Percentiles rank a stretch among this genome's conserved stretches.
These are phyloP conservation scores for Pestalotiopsis sp. DNA, from an alignment of 2,329 filamentous ascomycete genomes.

Conservation along the genomic window DNA sequence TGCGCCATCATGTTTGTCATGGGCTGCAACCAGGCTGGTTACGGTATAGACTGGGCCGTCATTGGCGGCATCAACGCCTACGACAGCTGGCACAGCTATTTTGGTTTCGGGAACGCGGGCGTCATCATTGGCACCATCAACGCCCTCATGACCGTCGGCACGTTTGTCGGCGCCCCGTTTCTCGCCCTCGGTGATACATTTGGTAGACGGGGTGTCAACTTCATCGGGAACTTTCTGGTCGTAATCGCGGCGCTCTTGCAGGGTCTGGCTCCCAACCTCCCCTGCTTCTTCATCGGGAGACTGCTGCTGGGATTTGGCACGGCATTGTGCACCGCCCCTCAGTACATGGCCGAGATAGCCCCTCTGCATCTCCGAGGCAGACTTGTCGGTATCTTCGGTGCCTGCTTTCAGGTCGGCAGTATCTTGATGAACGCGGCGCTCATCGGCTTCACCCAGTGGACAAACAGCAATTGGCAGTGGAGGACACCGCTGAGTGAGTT, in stretches of 20 bases:
- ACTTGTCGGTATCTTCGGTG: slow-evolving; percentile 49
- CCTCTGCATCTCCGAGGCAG: slow-evolving; percentile 38
- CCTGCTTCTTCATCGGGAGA: slow-evolving; percentile 12
- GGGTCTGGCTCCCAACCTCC: slow-evolving; percentile 21
- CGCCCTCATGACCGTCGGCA: slow-evolving; percentile 49
- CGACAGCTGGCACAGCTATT: slow-evolving; percentile 44
- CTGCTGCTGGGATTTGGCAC: slow-evolving; percentile 19
- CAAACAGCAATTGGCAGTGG: slow-evolving; percentile 38
- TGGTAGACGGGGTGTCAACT: slow-evolving; percentile 52
- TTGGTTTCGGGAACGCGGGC: slow-evolving; percentile 43
- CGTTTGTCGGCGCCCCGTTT: slow-evolving; percentile 50
- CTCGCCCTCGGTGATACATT: slow-evolving; percentile 52
- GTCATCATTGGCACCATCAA: slow-evolving; percentile 45
- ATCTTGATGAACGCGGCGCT: slow-evolving; percentile 44
- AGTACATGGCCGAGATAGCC: slow-evolving; percentile 32
- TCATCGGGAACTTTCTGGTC: slow-evolving; percentile 47
- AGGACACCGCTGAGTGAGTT: slow-evolving; percentile 33
- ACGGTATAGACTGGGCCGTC: slow-evolving; percentile 52
- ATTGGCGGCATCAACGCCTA: slow-evolving; percentile 49
- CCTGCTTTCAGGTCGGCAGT: slow-evolving; percentile 47
- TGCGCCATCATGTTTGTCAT: slow-evolving; percentile 45
- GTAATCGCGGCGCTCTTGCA: slow-evolving; percentile 45
- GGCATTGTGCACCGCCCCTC: slow-evolving; percentile 28
- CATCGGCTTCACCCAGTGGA: slow-evolving; percentile 41
- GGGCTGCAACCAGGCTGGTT: slow-evolving; percentile 49